These are phyloP conservation scores for Beauveria varroae DNA, from an alignment of 2,329 filamentous ascomycete genomes.

Conservation along the genomic window DNA sequence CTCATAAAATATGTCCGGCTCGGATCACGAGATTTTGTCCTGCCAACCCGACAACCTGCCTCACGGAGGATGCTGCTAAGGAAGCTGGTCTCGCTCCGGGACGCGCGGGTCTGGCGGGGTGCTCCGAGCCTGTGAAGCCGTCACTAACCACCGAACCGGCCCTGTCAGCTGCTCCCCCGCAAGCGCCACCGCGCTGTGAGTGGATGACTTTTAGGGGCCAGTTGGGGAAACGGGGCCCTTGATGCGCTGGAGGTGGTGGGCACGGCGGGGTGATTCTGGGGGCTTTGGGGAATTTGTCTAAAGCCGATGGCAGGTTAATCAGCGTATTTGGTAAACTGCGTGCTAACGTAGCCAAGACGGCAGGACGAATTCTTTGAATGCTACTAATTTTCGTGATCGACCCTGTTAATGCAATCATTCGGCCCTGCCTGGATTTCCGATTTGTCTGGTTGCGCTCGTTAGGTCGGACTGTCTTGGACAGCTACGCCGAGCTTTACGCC, in stretches of 20 bases:
- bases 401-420: background rate
- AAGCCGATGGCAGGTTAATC: no score
- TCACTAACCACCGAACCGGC: background rate
- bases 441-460: background rate
- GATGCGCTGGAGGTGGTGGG: background rate
- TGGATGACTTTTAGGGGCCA: background rate
- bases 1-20: no score
- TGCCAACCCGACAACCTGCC: background rate
- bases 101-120: background rate
- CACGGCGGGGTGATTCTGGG: background rate
- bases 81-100: background rate
- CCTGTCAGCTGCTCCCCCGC: background rate
- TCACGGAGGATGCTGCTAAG: background rate
- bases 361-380: no score
- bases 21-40: conserved; percentile 2
- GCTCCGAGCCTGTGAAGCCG: background rate
- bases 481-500: background rate
- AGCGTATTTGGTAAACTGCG: no score
- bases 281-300: no score
- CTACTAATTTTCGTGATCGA: no score
- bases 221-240: background rate
- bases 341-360: no score
- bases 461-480: background rate
- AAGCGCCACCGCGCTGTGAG: background rate
- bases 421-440: background rate